Evolutionary conservation across 257 asterid genomes (phyloP).

Genomic region (Henckelia pumila): DNA sequence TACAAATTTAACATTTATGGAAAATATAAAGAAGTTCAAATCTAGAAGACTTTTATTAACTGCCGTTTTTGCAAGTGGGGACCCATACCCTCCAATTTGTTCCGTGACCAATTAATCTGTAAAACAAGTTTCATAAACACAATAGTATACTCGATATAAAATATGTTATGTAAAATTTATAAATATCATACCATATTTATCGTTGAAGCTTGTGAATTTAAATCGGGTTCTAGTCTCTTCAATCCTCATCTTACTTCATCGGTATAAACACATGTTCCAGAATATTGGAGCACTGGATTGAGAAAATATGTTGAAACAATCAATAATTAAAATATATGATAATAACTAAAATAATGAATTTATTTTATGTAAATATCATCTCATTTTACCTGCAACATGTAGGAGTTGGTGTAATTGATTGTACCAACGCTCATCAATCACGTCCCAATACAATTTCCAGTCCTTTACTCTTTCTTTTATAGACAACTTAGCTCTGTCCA

Average conservation of each 20-base stretch:
- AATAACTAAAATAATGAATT: too few species aligned
- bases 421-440: neutral
- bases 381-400: too few species aligned
- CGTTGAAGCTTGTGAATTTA: neutral
- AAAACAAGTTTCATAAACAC: too few species aligned
- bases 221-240: neutral
- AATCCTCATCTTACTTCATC: neutral
- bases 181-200: neutral
- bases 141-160: too few species aligned
- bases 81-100: neutral
- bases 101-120: too few species aligned
- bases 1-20: too few species aligned
- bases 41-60: neutral
- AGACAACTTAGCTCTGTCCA: neutral
- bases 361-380: too few species aligned
- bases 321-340: too few species aligned
- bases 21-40: too few species aligned
- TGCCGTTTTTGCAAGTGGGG: neutral
- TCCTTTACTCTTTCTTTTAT: neutral
- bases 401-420: neutral
- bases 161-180: too few species aligned
- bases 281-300: neutral
- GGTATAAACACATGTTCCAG: neutral
- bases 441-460: neutral
- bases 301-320: too few species aligned